Evolutionary conservation across 306 rosid genomes (phyloP).

Genomic region (Macrotyloma uniflorum): DNA sequence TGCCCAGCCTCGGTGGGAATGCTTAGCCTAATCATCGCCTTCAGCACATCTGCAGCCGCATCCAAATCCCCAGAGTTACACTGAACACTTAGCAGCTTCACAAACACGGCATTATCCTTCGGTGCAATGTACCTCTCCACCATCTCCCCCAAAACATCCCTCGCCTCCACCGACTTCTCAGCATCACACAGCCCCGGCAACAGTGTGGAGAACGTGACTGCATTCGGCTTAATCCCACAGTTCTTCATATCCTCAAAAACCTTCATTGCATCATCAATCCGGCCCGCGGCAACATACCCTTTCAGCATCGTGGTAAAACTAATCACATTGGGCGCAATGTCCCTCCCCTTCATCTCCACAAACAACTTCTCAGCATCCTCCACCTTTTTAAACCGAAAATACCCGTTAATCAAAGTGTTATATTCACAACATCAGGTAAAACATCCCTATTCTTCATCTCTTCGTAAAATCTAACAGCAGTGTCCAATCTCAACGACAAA

Average conservation of each 20-base stretch:
- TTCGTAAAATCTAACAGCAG: slow-evolving; percentile 76
- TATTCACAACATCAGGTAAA: slow-evolving; percentile 77
- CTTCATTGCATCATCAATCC: slow-evolving; percentile 57
- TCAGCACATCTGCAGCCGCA: slow-evolving; percentile 78
- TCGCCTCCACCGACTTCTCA: slow-evolving; percentile 63
- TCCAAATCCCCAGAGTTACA: slow-evolving; percentile 78
- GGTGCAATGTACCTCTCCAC: slow-evolving; percentile 69
- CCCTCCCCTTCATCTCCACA: slow-evolving; percentile 79
- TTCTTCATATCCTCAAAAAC: slow-evolving; percentile 77
- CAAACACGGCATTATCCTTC: slow-evolving; percentile 72
- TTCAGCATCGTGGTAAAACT: slow-evolving; percentile 83
- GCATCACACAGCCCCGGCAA: slow-evolving; percentile 84
- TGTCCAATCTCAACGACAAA: slow-evolving; percentile 71
- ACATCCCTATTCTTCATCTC: slow-evolving; percentile 72
- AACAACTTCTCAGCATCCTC: slow-evolving; percentile 82
- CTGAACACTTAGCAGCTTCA: slow-evolving; percentile 59
- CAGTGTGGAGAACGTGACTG: slow-evolving; percentile 69
- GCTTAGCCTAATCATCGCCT: slow-evolving; percentile 75
- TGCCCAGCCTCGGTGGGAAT: slow-evolving; percentile 93
- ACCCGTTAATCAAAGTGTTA: slow-evolving; percentile 86
- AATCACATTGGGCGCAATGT: slow-evolving; percentile 71
- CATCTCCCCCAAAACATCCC: slow-evolving; percentile 69
- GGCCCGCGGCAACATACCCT: slow-evolving; percentile 71
- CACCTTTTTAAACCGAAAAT: slow-evolving; percentile 68
- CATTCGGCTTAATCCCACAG: slow-evolving; percentile 75